These are phyloP conservation scores for Grosmannia penicillata DNA, from an alignment of 2,329 filamentous ascomycete genomes.

Conservation along the genomic window DNA sequence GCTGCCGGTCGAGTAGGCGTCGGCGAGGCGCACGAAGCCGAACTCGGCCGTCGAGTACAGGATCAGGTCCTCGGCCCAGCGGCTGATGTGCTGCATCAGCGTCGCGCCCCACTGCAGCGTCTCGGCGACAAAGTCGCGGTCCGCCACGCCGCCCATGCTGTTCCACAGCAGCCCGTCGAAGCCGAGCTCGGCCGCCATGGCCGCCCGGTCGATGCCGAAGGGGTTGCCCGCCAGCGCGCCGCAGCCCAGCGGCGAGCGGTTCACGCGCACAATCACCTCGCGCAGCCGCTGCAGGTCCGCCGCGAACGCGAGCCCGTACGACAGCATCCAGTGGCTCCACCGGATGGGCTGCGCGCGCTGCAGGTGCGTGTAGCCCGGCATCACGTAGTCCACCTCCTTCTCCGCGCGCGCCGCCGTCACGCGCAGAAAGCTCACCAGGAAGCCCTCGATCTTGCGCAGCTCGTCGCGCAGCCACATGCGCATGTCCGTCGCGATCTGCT, in stretches of 20 bases:
- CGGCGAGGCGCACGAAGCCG: constrained; percentile 59
- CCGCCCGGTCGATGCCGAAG: constrained; percentile 66
- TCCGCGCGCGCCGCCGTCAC: constrained; percentile 57
- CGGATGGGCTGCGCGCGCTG: constrained; percentile 69
- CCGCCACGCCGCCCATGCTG: constrained; percentile 59
- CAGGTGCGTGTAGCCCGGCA: constrained; percentile 82
- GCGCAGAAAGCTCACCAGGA: constrained; percentile 53
- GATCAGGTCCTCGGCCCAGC: constrained; percentile 78
- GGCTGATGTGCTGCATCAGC: constrained; percentile 65
- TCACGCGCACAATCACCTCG: constrained; percentile 60
- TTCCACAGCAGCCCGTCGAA: constrained; percentile 66
- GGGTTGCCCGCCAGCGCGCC: constrained; percentile 71
- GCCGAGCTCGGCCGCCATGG: constrained; percentile 66
- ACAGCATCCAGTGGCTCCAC: constrained; percentile 72
- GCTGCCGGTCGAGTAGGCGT: constrained; percentile 66
- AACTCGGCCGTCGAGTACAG: constrained; percentile 67
- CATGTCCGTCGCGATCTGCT: constrained; percentile 85
- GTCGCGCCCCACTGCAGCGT: constrained; percentile 66
- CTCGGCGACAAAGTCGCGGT: constrained; percentile 73
- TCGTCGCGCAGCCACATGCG: constrained; percentile 73
- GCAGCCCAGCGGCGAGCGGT: constrained; percentile 54
- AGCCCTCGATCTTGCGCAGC: constrained; percentile 52
- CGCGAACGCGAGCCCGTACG: constrained; percentile 56
- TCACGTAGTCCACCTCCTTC: constrained; percentile 59
- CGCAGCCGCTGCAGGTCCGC: constrained; percentile 64